phyloP scores from a whole-genome alignment of 257 asterid genomes.

The Mentha longifolia region DNA sequence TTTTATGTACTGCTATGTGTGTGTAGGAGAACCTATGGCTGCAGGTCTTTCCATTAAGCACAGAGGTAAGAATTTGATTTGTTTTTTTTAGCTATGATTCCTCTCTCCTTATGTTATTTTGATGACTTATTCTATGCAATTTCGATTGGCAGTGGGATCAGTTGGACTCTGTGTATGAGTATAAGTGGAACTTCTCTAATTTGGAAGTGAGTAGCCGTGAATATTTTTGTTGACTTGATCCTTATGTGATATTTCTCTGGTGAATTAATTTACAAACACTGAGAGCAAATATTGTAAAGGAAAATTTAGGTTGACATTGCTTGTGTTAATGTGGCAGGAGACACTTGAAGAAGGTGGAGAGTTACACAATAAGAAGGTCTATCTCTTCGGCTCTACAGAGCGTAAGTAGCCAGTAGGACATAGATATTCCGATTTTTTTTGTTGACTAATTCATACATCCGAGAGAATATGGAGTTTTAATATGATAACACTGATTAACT shows the following conservation, averaged over 20 bases:
- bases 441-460: not conserved
- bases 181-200: constrained; percentile 81
- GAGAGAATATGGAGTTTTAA: no score
- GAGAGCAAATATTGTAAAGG: not conserved
- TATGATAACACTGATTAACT: no score
- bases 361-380: constrained; percentile 68
- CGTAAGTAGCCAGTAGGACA: constrained; percentile 57
- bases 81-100: not conserved
- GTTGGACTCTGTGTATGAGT: constrained; percentile 84
- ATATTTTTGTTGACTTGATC: not conserved
- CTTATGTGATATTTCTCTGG: not conserved
- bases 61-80: constrained; percentile 26
- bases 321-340: constrained; percentile 52
- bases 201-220: constrained; percentile 62
- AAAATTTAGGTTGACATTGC: constrained; percentile 26
- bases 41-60: constrained; percentile 38
- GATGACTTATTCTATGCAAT: constrained; percentile 34
- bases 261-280: not conserved
- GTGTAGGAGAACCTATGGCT: constrained; percentile 38
- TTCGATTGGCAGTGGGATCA: constrained; percentile 92
- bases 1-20: not conserved
- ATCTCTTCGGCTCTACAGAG: constrained; percentile 89
- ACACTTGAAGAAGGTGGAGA: constrained; percentile 94
- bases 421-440: constrained; percentile 7
- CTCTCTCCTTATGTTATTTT: not conserved